Base-by-base conservation (phyloP, 1,284 basidiomycete species). In the Termitomyces sp. region DNA sequence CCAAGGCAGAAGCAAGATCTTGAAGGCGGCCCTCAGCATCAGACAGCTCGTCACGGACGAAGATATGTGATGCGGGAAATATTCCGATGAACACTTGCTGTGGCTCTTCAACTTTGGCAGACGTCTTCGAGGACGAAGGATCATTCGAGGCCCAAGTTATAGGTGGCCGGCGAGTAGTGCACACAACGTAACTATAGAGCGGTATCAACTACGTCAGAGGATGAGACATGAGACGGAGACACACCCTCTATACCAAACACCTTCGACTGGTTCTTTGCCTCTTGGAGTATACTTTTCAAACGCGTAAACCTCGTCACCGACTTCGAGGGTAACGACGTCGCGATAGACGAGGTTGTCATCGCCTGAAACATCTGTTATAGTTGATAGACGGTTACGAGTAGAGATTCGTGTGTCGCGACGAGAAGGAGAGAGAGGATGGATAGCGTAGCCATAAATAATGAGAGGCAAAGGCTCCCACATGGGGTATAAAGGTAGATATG, bases 231-330 rank as follows among this genome's bases (percentile, higher is more conserved):
- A 16, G 31, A 53, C 48, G 49, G 56, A 49, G 45, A 80, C 87
- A 69, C 65, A 92, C 92, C 93, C 92, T 77, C 92, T 76, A 68
- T 92, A 94, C 92, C 92, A 95, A 8, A 86, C 69, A 21, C 84
- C 84, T 51, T 91, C 88, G 13, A 81, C 81, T 16, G 64, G 62
- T 60, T 88, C 86, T 64, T 85, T 88, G 57, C 77, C 80, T 54
- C 73, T 76, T 24, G 86, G 86, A 0, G 78, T 84, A 67, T 92
- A 94, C 66, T 86, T 86, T 72, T 97, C 93, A 64, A 97, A 96
- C 21, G 93, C 93, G 72, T 97, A 97, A 35, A 98, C 86, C 67
- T 97, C 95, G 67, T 97, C 95, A 47, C 96, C 96, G 19, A 97
- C 86, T 59, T 91, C 89, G 47, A 91, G 76, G 14, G 83, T 79